phyloP scores from a whole-genome alignment of 1,284 basidiomycete genomes.

The Boletellus dicymbophilus region DNA sequence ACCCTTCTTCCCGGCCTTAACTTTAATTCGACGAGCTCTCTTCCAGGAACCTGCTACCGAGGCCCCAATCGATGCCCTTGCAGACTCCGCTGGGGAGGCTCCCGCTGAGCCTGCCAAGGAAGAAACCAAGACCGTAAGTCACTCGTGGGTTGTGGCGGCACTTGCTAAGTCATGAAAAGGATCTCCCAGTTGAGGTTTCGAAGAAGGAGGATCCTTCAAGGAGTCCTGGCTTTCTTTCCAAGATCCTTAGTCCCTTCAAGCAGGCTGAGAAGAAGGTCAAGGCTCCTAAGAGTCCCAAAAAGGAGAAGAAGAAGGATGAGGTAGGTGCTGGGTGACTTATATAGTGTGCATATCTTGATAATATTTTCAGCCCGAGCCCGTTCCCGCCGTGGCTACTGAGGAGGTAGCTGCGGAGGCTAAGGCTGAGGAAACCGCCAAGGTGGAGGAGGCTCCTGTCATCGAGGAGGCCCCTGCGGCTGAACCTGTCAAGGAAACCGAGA shows the following conservation, averaged over 20 bases:
- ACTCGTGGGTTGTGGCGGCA: not conserved
- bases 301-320: slow-evolving; percentile 78
- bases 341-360: slow-evolving; percentile 1
- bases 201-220: slow-evolving; percentile 77
- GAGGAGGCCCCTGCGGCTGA: slow-evolving; percentile 40
- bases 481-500: slow-evolving; percentile 54
- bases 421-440: slow-evolving; percentile 41
- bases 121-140: slow-evolving; percentile 59
- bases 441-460: slow-evolving; percentile 35
- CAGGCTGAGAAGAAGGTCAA: slow-evolving; percentile 55
- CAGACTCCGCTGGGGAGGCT: slow-evolving; percentile 39
- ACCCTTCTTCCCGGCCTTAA: not conserved
- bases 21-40: not conserved
- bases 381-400: slow-evolving; percentile 38
- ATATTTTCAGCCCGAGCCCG: slow-evolving; percentile 14
- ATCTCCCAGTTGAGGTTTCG: slow-evolving; percentile 43
- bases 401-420: slow-evolving; percentile 34
- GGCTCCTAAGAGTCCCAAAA: slow-evolving; percentile 48
- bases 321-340: slow-evolving; percentile 32
- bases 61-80: slow-evolving; percentile 36
- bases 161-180: slow-evolving; percentile 22
- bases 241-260: slow-evolving; percentile 72
- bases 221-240: slow-evolving; percentile 72
- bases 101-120: slow-evolving; percentile 48
- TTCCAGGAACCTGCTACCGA: slow-evolving; percentile 37